Evolutionary conservation across 2,329 filamentous ascomycete genomes (phyloP).

Genomic region (Acrocalymma vagum): DNA sequence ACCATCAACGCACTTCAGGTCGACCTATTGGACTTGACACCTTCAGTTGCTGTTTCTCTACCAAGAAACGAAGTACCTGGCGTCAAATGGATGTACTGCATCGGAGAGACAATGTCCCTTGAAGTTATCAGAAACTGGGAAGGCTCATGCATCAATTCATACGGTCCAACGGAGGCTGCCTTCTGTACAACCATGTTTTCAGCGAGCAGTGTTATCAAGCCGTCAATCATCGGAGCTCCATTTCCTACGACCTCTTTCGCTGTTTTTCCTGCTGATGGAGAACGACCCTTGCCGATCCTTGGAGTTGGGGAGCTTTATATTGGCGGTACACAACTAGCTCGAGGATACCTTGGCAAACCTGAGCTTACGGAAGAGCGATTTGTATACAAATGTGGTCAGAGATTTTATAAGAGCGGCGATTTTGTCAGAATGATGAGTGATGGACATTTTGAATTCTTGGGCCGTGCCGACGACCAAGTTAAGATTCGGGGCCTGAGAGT

Average conservation of each 20-base stretch:
- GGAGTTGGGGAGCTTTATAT: conserved; percentile 56
- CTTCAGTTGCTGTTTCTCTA: conserved; percentile 51
- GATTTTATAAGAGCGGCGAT: conserved; percentile 50
- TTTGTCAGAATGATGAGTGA: conserved; percentile 47
- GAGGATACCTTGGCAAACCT: conserved; percentile 52
- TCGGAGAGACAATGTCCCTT: conserved; percentile 53
- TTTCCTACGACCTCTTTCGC: conserved; percentile 52
- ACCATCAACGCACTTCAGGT: conserved; percentile 45
- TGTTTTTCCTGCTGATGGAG: conserved; percentile 40
- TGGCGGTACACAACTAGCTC: conserved; percentile 55
- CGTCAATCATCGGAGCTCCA: conserved; percentile 52
- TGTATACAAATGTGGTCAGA: conserved; percentile 34
- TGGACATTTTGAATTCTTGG: conserved; percentile 50
- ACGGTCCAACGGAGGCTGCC: conserved; percentile 54
- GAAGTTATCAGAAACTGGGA: conserved; percentile 49
- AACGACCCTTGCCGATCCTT: conserved; percentile 46
- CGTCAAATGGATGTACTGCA: conserved; percentile 55
- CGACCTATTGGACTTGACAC: conserved; percentile 53
- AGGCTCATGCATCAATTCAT: conserved; percentile 53
- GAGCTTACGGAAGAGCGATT: conserved; percentile 43
- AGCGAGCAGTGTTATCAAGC: conserved; percentile 34
- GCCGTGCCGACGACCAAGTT: conserved; percentile 50
- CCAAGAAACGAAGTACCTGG: conserved; percentile 39
- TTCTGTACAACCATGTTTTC: conserved; percentile 56
- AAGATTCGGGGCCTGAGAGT: conserved; percentile 50